Conservation (phyloP, 2,329 filamentous ascomycete species). For the Mariannaea elegans region DNA sequence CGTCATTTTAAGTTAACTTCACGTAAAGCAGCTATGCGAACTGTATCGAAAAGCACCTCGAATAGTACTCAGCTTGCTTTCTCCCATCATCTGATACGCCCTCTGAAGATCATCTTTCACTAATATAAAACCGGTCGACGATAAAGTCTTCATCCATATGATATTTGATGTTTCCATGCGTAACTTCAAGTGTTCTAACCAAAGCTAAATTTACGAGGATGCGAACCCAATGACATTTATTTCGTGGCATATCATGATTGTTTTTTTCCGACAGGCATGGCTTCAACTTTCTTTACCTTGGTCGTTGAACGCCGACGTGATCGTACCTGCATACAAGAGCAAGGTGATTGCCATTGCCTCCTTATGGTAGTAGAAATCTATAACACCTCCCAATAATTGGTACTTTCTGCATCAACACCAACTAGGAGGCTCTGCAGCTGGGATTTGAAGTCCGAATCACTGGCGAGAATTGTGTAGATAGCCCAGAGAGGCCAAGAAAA, state of each 20-base stretch:
- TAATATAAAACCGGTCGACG: constrained; percentile 54
- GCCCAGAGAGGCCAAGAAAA: constrained; percentile 41
- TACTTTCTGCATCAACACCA: constrained; percentile 43
- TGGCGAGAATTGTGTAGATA: neutral
- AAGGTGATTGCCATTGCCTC: constrained; percentile 59
- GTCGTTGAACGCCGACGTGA: constrained; percentile 36
- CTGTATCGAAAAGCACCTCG: constrained; percentile 61
- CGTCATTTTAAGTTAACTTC: constrained; percentile 52
- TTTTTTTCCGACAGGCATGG: constrained; percentile 54
- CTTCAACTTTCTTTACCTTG: constrained; percentile 46
- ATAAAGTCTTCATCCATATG: constrained; percentile 52
- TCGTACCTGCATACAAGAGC: constrained; percentile 47
- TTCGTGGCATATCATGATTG: constrained; percentile 52
- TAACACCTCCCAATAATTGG: constrained; percentile 56
- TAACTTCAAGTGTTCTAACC: constrained; percentile 49
- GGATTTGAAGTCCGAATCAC: neutral
- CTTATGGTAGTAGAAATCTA: constrained; percentile 56
- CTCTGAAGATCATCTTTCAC: constrained; percentile 57
- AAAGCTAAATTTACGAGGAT: constrained; percentile 58
- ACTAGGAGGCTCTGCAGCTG: constrained; percentile 40
- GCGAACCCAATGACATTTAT: constrained; percentile 62
- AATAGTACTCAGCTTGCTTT: constrained; percentile 51
- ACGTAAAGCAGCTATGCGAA: constrained; percentile 58
- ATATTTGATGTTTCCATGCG: constrained; percentile 42
- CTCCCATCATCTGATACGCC: constrained; percentile 48